phyloP scores from a whole-genome alignment of 1,139 yeast genomes.

The Diutina ranongensis region DNA sequence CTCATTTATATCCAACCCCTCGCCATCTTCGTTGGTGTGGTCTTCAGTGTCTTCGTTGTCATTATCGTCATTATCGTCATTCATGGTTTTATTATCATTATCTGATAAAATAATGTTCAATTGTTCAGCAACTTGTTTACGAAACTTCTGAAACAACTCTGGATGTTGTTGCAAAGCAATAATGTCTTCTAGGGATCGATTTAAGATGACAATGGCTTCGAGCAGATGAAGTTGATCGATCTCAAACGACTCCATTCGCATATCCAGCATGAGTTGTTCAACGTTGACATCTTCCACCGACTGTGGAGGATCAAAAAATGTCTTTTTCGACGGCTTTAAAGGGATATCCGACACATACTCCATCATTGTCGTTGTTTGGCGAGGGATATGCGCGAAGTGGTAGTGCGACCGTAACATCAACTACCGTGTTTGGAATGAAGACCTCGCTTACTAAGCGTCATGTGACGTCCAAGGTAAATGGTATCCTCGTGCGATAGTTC shows the following conservation, averaged over 20 bases:
- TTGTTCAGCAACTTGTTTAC: conserved; percentile 18
- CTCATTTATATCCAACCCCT: too few relatives aligned
- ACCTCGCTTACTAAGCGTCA: too few relatives aligned
- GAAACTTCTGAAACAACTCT: conserved; percentile 16
- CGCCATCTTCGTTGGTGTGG: background rate
- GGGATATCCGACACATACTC: conserved; percentile 22
- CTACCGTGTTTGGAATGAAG: background rate
- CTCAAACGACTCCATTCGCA: conserved; percentile 20
- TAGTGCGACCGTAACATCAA: background rate
- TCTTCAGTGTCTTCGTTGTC: too few relatives aligned
- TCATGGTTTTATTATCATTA: too few relatives aligned
- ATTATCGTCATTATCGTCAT: background rate
- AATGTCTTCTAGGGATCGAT: conserved; percentile 22
- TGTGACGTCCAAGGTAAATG: background rate
- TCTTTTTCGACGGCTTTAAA: conserved; percentile 27
- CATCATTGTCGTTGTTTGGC: background rate
- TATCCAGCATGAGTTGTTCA: conserved; percentile 26
- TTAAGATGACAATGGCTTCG: conserved; percentile 26
- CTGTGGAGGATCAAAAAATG: conserved; percentile 33
- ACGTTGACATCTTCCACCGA: conserved; percentile 23
- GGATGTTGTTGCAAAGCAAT: conserved; percentile 21
- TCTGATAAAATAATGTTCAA: too few relatives aligned
- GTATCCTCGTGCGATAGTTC: too few relatives aligned
- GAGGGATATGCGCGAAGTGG: background rate
- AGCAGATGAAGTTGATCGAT: conserved; percentile 24